These are phyloP conservation scores for Syncephalastrum racemosum DNA, from an alignment of 371 early-diverging fungal genomes.

Conservation along the genomic window DNA sequence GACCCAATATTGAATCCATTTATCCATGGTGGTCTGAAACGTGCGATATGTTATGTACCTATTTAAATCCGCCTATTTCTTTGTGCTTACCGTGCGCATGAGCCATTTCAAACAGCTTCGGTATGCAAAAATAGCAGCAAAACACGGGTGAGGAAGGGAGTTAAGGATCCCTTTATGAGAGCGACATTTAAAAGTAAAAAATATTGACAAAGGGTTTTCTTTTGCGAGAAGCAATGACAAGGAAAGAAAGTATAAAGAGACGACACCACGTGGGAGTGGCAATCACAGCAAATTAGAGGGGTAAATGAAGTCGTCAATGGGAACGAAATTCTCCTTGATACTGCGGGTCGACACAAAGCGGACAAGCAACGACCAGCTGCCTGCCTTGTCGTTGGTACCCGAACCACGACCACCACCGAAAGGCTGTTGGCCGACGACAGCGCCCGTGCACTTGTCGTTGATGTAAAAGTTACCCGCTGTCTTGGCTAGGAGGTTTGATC, in stretches of 20 bases:
- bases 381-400: slow-evolving; percentile 99
- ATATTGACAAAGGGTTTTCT: too few relatives aligned
- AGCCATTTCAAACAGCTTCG: too few relatives aligned
- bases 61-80: too few relatives aligned
- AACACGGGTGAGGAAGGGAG: too few relatives aligned
- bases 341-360: slow-evolving; percentile 94
- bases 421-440: slow-evolving; percentile 98
- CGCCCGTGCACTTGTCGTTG: slow-evolving; percentile 98
- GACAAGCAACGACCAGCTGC: slow-evolving; percentile 57
- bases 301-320: slow-evolving; percentile 75
- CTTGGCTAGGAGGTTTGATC: slow-evolving; percentile 79
- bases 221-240: neutral
- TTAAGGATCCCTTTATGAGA: too few relatives aligned
- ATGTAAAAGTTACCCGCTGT: slow-evolving; percentile 98
- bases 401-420: slow-evolving; percentile 93
- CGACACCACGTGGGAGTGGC: neutral
- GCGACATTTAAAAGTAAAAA: too few relatives aligned
- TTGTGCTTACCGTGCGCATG: too few relatives aligned
- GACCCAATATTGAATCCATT: too few relatives aligned
- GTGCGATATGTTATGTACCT: too few relatives aligned
- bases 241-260: slow-evolving; percentile 1
- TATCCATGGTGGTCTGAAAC: too few relatives aligned
- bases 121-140: too few relatives aligned
- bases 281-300: slow-evolving; percentile 71
- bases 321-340: slow-evolving; percentile 95